Conservation (phyloP, 2,329 filamentous ascomycete genomes). For the Cladosporium phlei region DNA sequence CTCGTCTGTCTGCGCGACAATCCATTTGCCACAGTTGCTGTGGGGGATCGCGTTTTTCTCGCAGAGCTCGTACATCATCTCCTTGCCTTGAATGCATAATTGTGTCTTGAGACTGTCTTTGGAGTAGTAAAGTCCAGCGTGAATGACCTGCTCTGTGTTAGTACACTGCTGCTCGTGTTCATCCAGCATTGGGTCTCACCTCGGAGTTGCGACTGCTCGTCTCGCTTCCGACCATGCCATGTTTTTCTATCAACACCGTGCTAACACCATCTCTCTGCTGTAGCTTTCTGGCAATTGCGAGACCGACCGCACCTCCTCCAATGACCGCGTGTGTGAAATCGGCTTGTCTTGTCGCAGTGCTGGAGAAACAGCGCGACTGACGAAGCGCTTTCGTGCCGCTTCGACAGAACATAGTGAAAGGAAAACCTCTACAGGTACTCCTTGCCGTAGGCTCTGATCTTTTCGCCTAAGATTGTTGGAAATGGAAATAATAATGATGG, state of each 20-base stretch:
- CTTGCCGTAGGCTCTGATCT: no score
- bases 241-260: conserved; percentile 77
- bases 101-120: conserved; percentile 69
- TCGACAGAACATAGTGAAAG: conserved; percentile 16
- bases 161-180: neutral
- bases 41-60: conserved; percentile 61
- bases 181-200: conserved; percentile 38
- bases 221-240: conserved; percentile 71
- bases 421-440: no score
- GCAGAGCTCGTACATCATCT: conserved; percentile 77
- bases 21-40: conserved; percentile 82
- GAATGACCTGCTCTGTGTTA: conserved; percentile 63
- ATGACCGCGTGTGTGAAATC: conserved; percentile 65
- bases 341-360: conserved; percentile 36
- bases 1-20: conserved; percentile 74
- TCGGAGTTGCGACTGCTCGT: conserved; percentile 89
- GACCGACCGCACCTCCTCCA: conserved; percentile 69
- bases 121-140: conserved; percentile 91
- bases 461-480: no score
- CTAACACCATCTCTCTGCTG: conserved; percentile 56
- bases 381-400: conserved; percentile 6
- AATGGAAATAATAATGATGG: no score
- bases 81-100: conserved; percentile 73
- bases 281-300: conserved; percentile 71
- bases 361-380: conserved; percentile 39